A percentile compares a stretch with the other conserved stretches of the same genome.
These are phyloP conservation scores for Cokeromyces recurvatus DNA, from an alignment of 371 early-diverging fungal species.

Conservation along the genomic window DNA sequence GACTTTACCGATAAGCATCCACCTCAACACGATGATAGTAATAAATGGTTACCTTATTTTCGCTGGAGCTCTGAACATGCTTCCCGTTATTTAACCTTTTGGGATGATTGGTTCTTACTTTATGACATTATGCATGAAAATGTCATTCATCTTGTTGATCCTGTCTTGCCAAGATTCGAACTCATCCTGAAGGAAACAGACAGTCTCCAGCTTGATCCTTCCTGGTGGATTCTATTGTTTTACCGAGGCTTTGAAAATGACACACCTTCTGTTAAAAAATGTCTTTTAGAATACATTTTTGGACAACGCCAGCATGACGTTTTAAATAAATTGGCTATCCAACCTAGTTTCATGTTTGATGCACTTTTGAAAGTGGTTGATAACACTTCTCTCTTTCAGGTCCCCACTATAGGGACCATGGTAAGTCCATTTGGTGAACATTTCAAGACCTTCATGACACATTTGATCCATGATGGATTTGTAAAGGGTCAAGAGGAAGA, in stretches of 20 bases:
- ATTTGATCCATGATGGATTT: constrained; percentile 5
- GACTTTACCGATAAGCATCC: constrained; percentile 34
- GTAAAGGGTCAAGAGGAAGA: not conserved
- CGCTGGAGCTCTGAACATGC: constrained; percentile 24
- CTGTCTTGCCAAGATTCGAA: constrained; percentile 41
- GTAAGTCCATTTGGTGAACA: constrained; percentile 47
- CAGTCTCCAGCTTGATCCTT: constrained; percentile 27
- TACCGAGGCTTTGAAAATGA: constrained; percentile 45
- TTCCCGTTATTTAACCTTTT: constrained; percentile 23
- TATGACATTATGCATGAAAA: constrained; percentile 57
- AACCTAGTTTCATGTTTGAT: constrained; percentile 38
- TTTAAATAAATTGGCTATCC: constrained; percentile 22
- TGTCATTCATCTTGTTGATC: constrained; percentile 50
- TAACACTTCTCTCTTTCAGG: constrained; percentile 26
- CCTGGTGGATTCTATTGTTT: constrained; percentile 43
- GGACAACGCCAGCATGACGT: constrained; percentile 16
- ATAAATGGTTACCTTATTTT: constrained; percentile 38
- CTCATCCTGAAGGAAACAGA: constrained; percentile 17
- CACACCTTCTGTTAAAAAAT: constrained; percentile 31
- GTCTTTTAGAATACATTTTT: constrained; percentile 38
- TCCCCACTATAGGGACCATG: constrained; percentile 36
- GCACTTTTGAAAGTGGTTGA: constrained; percentile 35
- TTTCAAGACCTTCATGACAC: constrained; percentile 25
- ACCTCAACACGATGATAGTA: not conserved
- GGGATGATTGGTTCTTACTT: constrained; percentile 58